Base-by-base conservation (phyloP, 345 rosid species). In the Stellera chamaejasme region DNA sequence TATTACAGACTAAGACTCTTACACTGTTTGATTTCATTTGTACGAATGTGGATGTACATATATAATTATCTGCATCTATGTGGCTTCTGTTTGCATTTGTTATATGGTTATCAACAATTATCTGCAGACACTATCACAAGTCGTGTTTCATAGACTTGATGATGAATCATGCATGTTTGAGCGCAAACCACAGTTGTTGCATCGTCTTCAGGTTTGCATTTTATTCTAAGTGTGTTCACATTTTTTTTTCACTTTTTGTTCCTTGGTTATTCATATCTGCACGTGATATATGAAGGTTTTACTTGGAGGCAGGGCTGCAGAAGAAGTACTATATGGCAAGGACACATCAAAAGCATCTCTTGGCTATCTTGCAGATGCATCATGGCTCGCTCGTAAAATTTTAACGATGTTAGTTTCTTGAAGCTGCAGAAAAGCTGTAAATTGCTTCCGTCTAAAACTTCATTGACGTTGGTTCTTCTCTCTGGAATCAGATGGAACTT, bases 361-460 rank as follows among this genome's bases (percentile, higher is more conserved):
- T 27, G 62, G 71, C 68, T 91, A 87, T 70, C 96, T 91, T 56
- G 89, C 94, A 2, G 91, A 87, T 55, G 98, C 96, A 45, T 85
- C 97, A 64, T 90, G 97, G 97, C 85, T 90, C 59, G 96, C 97
- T 72, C 94, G 94, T 62, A 90, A 90, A 80, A 83, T 87, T 59
- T 69, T 87, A 64, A 82, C 94, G 49, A 77, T 81, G 97, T 84
- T 28, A 57, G 84, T 64, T 51, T 43, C 43, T 56, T 27, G 46
- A 54, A 48, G 23, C 41, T 55, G 49, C 45, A 11, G 50, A 26
- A 45, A 32, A 43, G 12, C 8, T 56, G 50, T 55, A 25, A 32
- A 16, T 63, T 61, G 10, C 11, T 54, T 16, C 48, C 50, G 14
- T 50, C 15, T 11, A n/a, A 11, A 48, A 6, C 61, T 59, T 27